Conservation (phyloP, 148 eudicot genomes). For the Rhododendron griersonianum region DNA sequence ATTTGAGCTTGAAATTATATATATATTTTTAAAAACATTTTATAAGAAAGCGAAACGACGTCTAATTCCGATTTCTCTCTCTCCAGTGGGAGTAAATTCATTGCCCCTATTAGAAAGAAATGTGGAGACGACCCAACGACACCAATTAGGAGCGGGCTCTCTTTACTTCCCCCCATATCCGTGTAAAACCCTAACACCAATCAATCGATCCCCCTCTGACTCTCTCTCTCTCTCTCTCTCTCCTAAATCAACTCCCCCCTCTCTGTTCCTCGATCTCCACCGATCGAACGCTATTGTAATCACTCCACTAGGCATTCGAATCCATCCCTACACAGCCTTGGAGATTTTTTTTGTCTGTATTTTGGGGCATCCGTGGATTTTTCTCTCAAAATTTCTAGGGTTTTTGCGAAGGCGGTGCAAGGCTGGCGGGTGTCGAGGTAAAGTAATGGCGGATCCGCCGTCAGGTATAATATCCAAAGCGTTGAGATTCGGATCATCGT, state of each 20-base stretch:
- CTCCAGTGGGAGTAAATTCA: neutral
- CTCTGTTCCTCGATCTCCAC: neutral
- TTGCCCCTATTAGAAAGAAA: neutral
- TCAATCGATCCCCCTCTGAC: conserved; percentile 18
- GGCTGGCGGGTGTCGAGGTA: conserved; percentile 62
- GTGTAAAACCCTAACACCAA: conserved; percentile 58
- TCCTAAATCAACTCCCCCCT: neutral
- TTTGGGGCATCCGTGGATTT: neutral
- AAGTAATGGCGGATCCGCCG: conserved; percentile 84
- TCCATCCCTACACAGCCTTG: neutral
- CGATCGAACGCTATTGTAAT: conserved; percentile 16
- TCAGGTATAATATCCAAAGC: neutral
- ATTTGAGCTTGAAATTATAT: too few species aligned
- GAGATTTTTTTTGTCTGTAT: neutral
- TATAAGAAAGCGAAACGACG: too few species aligned
- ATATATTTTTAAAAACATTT: too few species aligned
- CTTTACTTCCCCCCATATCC: conserved; percentile 7
- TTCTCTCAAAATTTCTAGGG: neutral
- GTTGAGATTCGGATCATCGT: neutral
- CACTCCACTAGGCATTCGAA: neutral
- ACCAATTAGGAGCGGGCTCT: neutral
- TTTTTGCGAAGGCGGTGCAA: conserved; percentile 12
- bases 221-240: conserved; percentile 1
- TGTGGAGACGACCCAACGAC: neutral
- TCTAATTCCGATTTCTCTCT: too few species aligned